Base-by-base conservation (phyloP, 768 basidiomycete species). In the Hydnomerulius pinastri region DNA sequence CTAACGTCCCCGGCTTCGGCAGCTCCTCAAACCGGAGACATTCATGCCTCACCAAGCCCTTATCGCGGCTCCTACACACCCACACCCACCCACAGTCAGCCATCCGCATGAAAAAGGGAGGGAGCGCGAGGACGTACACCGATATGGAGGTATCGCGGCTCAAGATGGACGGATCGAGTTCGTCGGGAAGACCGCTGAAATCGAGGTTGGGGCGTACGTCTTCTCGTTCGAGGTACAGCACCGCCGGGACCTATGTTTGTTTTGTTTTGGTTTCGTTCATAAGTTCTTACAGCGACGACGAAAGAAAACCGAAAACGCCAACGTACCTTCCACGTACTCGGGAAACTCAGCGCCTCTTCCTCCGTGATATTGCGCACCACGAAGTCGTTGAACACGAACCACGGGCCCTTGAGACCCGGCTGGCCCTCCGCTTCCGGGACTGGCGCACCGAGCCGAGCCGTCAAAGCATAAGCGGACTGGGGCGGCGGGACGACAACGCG, bases 311-410 rank as follows among this genome's bases (percentile, higher is more conserved):
- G 29, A 23, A 39, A 33, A 8, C 8, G 25, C 11, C 8, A n/a
- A 57, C 78, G 25, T 24, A 89, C 95, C 81, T 99, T 99, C 96
- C 96, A 99, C 39, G 75, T 77, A n/a, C 78, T 85, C 8, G 88
- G 83, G 62, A 97, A 94, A 60, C 86, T 85, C 51, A 98, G 69
- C 1, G 91, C 96, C 59, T 98, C 94, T 28, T 85, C 79, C 68
- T 96, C 90, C 2, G 87, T 74, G 25, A 98, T 82, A 48, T 90
- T 90, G 41, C 77, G 77, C 11, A 99, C 97, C 1, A 85, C 77
- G 62, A 99, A 99, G 63, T 99, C 97, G 62, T 99, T 99, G 82
- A 98, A 98, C 47, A 98, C 68, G 60, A 87, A 87, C 97, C 97
- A 99, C 1, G 83, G 81, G 46, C 82, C 84, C 20, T 57, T 60